A percentile compares a stretch with the other conserved stretches of the same genome.
These are phyloP conservation scores for Boletellus sp. DNA, from an alignment of 768 basidiomycete genomes.

Conservation along the genomic window DNA sequence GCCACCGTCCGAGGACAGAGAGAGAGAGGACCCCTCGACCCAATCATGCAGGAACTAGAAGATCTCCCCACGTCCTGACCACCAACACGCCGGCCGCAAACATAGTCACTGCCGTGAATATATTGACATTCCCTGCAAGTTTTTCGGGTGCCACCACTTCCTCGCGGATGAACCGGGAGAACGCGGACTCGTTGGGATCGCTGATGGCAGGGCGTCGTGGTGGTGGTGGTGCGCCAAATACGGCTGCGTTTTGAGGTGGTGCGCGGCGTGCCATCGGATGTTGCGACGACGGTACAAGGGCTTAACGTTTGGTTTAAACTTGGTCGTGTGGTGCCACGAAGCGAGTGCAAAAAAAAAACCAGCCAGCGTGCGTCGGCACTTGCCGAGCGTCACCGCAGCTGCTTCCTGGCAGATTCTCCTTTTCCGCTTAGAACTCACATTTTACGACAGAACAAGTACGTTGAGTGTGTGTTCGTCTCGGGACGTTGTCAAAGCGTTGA, in stretches of 20 bases:
- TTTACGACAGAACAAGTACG: too few relatives aligned
- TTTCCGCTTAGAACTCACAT: too few relatives aligned
- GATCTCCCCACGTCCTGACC: slow-evolving; percentile 74
- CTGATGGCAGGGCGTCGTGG: slow-evolving; percentile 40
- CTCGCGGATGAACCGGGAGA: slow-evolving; percentile 52
- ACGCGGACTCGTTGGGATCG: slow-evolving; percentile 62
- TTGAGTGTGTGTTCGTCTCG: too few relatives aligned
- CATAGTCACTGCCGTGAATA: slow-evolving; percentile 59
- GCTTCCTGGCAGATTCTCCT: too few relatives aligned
- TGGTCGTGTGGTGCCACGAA: not conserved
- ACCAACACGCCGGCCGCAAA: slow-evolving; percentile 70
- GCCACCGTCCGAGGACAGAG: not conserved
- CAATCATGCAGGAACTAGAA: slow-evolving; percentile 61
- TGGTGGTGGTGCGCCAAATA: slow-evolving; percentile 44
- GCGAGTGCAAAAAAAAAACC: not conserved
- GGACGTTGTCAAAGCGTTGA: too few relatives aligned
- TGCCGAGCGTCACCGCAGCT: slow-evolving; percentile 5
- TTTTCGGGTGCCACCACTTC: slow-evolving; percentile 75
- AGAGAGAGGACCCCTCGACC: not conserved
- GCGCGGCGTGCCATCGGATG: slow-evolving; percentile 65
- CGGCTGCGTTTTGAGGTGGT: slow-evolving; percentile 51
- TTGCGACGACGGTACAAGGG: not conserved
- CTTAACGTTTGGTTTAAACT: slow-evolving; percentile 3
- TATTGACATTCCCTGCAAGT: slow-evolving; percentile 67
- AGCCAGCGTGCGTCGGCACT: slow-evolving; percentile 6